Base-by-base conservation (phyloP, 306 rosid species). In the Gillenia trifoliata region DNA sequence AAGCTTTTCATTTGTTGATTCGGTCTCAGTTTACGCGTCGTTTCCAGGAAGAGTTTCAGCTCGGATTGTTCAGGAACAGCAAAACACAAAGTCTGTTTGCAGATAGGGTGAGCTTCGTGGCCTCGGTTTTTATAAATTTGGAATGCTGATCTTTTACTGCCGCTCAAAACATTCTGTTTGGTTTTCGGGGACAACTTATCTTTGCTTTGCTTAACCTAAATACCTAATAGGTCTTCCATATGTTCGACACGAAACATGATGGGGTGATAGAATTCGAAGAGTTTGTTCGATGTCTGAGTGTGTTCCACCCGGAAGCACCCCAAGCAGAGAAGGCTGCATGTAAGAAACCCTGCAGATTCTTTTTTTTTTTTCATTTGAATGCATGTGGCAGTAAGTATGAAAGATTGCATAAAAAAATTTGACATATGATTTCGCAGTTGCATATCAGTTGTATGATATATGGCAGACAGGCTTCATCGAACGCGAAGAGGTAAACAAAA, bases 41-140 rank as follows among this genome's bases (percentile, higher is more conserved):
- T 50, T 70, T 40, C 70, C 83, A 83, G 90, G 91, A 85, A 79
- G 89, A 89, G 60, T 82, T 89, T 81, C 94, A 80, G 65, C 88
- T 85, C 17, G 86, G 85, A 60, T 66, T 89, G 71, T 75, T 83
- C 66, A 76, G 88, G 71, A 83, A 75, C 80, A 80, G 84, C 72
- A 67, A 85, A 81, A 80, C 64, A 72, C 82, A 45, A 31, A 82
- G 60, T 78, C 81, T 84, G 45, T 82, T 82, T 50, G 73, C 83
- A 4, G 90, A 89, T 71, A 70, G 88, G 81, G 92, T 87, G 31
- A 71, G 85, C 63, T 81, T 73, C 47, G 7, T 60, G 40, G 49
- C 12, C 30, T 22, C 3, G 1, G 36, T 34, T 11, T 47, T 15
- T 43, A 6, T 38, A 45, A 59, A 26, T 59, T 59, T 22, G 4